Percentiles rank a stretch among this genome's conserved stretches.
These are phyloP conservation scores for Pestalotiopsis sp. DNA, from an alignment of 2,329 filamentous ascomycete genomes.

Conservation along the genomic window DNA sequence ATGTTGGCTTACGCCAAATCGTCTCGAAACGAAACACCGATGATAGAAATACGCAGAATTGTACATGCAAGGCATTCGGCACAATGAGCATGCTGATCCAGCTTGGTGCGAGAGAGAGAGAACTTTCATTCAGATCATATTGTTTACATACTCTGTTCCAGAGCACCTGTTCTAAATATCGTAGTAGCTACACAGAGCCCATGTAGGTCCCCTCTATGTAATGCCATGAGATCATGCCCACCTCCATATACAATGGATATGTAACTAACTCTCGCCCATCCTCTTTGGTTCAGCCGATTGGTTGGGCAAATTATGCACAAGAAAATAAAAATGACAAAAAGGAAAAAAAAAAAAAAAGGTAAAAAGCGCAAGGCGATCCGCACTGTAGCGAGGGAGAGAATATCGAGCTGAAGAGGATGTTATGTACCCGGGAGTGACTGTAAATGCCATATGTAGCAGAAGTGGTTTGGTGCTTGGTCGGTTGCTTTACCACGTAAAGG, in stretches of 20 bases:
- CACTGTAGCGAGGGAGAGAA: not conserved
- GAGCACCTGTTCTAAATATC: slow-evolving; percentile 6
- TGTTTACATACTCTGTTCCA: not conserved
- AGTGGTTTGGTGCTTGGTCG: not conserved
- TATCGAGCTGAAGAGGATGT: not conserved
- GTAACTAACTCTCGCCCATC: not conserved
- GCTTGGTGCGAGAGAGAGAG: not conserved
- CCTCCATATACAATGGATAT: slow-evolving; percentile 9
- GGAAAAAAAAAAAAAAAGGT: not conserved
- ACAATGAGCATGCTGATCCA: not conserved
- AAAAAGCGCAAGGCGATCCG: not conserved
- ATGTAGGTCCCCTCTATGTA: slow-evolving; percentile 5
- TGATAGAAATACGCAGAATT: too few relatives aligned
- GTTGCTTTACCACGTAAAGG: slow-evolving; percentile 63
- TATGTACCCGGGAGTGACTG: not conserved
- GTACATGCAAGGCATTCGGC: too few relatives aligned
- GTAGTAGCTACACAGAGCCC: not conserved
- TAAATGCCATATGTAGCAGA: not conserved
- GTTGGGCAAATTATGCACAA: slow-evolving; percentile 6
- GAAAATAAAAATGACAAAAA: not conserved
- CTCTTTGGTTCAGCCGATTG: not conserved
- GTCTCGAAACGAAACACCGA: not conserved
- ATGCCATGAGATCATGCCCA: not conserved
- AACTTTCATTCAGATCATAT: slow-evolving; percentile 1
- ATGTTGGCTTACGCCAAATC: not conserved